Evolutionary conservation across 1,284 basidiomycete genomes (phyloP).

Genomic region (Abortiporus biennis): DNA sequence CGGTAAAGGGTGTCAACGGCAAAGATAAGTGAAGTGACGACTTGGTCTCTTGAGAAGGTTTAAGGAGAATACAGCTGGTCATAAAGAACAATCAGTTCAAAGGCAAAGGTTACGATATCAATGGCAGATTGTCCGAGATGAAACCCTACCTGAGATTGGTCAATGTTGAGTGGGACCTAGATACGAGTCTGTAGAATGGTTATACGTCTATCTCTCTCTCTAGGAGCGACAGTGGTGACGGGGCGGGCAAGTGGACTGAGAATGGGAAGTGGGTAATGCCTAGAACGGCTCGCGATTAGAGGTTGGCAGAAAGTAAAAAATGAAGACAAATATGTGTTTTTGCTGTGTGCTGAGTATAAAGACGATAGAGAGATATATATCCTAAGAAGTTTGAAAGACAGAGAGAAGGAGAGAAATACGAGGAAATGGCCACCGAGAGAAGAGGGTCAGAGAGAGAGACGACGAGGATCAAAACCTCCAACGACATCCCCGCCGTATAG

Average conservation of each 20-base stretch:
- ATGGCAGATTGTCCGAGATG: too few relatives aligned
- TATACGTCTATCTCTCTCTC: conserved; percentile 26
- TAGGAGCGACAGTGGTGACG: conserved; percentile 14
- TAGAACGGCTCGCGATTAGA: conserved; percentile 22
- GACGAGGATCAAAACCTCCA: conserved; percentile 22
- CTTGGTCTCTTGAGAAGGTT: conserved; percentile 14
- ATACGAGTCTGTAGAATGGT: conserved; percentile 15
- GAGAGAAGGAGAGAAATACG: conserved; percentile 22
- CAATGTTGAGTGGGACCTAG: too few relatives aligned
- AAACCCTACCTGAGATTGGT: too few relatives aligned
- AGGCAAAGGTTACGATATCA: too few relatives aligned
- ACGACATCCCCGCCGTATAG: conserved; percentile 5
- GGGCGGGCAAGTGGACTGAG: too few relatives aligned
- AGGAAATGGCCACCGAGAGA: conserved; percentile 22
- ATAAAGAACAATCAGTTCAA: conserved; percentile 1
- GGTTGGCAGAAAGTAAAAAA: conserved; percentile 18
- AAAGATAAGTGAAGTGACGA: conserved; percentile 11
- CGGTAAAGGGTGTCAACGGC: conserved; percentile 24
- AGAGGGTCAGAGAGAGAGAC: conserved; percentile 23
- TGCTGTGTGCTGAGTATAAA: conserved; percentile 13
- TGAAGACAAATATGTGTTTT: conserved; percentile 15
- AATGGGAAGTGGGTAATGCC: conserved; percentile 18
- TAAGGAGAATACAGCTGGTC: conserved; percentile 22
- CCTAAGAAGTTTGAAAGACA: conserved; percentile 27
- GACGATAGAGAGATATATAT: conserved; percentile 30